Percentiles rank a stretch among this genome's conserved stretches.
Evolutionary conservation across 1,284 basidiomycete species (phyloP).

Genomic region (Laetiporus sulphureus): DNA sequence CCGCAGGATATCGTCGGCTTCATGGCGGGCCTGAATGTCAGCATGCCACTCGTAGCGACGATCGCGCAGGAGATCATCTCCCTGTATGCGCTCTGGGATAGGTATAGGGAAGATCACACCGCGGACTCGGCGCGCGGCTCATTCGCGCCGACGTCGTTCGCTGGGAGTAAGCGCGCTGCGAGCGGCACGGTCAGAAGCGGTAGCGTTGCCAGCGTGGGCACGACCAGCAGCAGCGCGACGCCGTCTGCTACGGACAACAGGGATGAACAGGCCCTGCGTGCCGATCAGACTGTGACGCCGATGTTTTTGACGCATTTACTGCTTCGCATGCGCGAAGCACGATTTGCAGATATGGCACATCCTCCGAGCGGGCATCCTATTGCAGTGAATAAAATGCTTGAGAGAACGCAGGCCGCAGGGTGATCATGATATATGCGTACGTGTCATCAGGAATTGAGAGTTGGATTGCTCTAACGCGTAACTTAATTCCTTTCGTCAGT

Average conservation of each 20-base stretch:
- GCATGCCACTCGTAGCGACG: conserved; percentile 75
- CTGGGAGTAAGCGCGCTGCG: conserved; percentile 15
- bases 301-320: conserved; percentile 47
- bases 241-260: conserved; percentile 22
- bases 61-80: conserved; percentile 89
- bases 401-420: conserved; percentile 58
- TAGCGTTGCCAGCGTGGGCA: conserved; percentile 16
- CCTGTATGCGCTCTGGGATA: conserved; percentile 84
- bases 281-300: conserved; percentile 40
- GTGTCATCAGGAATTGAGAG: no score
- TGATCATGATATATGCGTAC: no score
- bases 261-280: conserved; percentile 23
- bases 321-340: conserved; percentile 61
- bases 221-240: conserved; percentile 16
- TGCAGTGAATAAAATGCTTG: conserved; percentile 61
- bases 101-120: conserved; percentile 57
- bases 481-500: no score
- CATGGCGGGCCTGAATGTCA: conserved; percentile 82
- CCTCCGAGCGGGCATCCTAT: conserved; percentile 40
- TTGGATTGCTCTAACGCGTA: no score
- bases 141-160: conserved; percentile 6
- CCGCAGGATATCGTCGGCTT: conserved; percentile 72
- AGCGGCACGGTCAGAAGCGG: conserved; percentile 16
- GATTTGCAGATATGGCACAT: conserved; percentile 55
- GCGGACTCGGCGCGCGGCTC: conserved; percentile 18